phyloP scores from a whole-genome alignment of 768 basidiomycete species.

The Austroboletus festivus region DNA sequence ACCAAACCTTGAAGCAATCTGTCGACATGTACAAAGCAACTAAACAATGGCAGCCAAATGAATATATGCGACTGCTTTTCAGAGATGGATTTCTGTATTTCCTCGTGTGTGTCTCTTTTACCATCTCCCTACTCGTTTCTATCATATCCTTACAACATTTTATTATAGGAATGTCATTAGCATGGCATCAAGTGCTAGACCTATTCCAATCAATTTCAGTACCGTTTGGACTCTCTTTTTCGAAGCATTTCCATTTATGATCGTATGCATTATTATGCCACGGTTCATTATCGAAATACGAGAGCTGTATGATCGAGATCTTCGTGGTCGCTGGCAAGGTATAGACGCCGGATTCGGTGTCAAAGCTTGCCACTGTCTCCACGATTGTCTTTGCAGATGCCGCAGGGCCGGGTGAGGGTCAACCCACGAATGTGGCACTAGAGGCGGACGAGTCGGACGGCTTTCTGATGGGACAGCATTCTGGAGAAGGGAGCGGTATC shows the following conservation, averaged over 20 bases:
- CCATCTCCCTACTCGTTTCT: background rate
- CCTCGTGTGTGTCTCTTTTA: conserved; percentile 5
- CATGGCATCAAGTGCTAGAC: no score
- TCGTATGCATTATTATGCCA: conserved; percentile 5
- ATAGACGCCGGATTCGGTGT: conserved; percentile 15
- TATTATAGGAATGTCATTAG: no score
- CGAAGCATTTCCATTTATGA: background rate
- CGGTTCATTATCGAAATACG: conserved; percentile 17
- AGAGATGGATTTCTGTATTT: conserved; percentile 15
- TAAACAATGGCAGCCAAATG: conserved; percentile 5
- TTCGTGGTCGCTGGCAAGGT: background rate
- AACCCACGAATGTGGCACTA: no score
- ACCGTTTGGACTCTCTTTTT: no score
- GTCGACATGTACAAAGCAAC: conserved; percentile 7
- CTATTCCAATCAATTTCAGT: no score
- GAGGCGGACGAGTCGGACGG: no score
- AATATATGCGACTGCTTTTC: conserved; percentile 1
- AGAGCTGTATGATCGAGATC: background rate
- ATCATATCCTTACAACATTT: no score
- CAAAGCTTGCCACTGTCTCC: no score
- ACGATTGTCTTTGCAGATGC: no score
- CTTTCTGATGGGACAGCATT: no score
- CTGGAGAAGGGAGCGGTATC: no score
- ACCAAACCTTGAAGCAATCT: background rate
- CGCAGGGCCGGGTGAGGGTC: no score